These are phyloP conservation scores for Murraya paniculata DNA, from an alignment of 345 rosid species.

Conservation along the genomic window DNA sequence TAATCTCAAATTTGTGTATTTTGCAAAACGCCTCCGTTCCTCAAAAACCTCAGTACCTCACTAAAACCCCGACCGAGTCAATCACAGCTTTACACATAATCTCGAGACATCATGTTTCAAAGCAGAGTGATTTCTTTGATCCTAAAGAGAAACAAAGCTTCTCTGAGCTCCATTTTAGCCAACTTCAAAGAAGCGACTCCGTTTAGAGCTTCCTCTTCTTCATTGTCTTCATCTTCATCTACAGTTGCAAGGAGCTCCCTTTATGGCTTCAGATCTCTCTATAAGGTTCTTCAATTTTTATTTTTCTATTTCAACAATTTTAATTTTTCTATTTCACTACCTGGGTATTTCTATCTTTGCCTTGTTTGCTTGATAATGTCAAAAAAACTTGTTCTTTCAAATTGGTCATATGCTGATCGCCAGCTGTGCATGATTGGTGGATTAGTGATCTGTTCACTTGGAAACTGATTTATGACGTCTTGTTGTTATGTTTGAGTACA, in stretches of 20 bases:
- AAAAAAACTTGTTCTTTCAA: neutral
- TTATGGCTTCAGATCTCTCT: slow-evolving; percentile 43
- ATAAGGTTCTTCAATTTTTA: slow-evolving; percentile 29
- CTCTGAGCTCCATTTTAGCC: slow-evolving; percentile 20
- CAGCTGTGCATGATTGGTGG: too few species aligned
- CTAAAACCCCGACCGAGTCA: neutral
- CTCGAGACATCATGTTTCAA: slow-evolving; percentile 40
- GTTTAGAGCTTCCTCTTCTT: slow-evolving; percentile 29
- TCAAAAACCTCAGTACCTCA: neutral
- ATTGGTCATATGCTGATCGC: neutral
- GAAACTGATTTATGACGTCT: neutral
- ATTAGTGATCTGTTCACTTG: neutral
- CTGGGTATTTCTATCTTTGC: neutral
- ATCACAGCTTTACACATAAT: neutral
- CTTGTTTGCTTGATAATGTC: neutral
- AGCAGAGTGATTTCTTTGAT: slow-evolving; percentile 44
- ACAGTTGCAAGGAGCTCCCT: slow-evolving; percentile 37
- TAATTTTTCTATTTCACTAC: neutral
- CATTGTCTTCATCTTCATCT: slow-evolving; percentile 29
- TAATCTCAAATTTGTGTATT: neutral
- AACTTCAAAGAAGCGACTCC: slow-evolving; percentile 32
- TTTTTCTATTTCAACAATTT: neutral
- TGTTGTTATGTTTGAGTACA: neutral
- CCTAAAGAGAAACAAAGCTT: slow-evolving; percentile 49
- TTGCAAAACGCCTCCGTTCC: neutral